Base-by-base conservation (phyloP, 2,329 filamentous ascomycete species). In the Myriosclerotinia duriaeana region DNA sequence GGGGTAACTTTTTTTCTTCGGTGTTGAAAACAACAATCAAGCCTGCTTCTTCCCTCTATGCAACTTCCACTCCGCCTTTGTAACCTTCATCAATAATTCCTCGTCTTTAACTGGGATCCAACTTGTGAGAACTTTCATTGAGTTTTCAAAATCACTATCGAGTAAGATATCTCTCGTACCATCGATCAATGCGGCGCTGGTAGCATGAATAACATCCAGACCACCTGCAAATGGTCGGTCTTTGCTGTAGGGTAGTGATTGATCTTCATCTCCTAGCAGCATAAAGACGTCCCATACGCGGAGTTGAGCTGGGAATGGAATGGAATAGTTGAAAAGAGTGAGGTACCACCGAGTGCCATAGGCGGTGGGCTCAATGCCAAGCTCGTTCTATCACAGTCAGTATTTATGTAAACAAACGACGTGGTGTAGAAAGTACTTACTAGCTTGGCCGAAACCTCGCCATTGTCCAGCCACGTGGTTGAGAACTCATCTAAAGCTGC, bases 251-350 rank as follows among this genome's bases (percentile, higher is more conserved):
- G 71, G 30, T 17, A 71, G 44, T 2, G 69, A 67, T 20, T 83
- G 81, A n/a, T 87, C 82, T 12, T 84, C 83, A 72, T 94, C 92
- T 56, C 94, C 95, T 15, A 98, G 85, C 17, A 99, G 86, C 85
- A 99, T 92, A 79, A 98, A 98, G 1, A 97, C 91, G 76, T 99
- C 95, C 95, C 95, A 99, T 20, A 99, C 90, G 59, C 95, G 90
- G 46, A 99, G 87, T 78, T 98, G 95, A 4, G 94, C 93, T 0
- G 92, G 85, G 74, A 98, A 99, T 0, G 95, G 95, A 62, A 99
- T 91, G 20, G 92, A 96, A 75, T 98, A 90, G 78, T 98, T 98
- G 84, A 99, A 99, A 11, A 99, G 83, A 2, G 95, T 99, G 62
- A 99, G 83, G 76, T 99, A 99, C 95, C 95, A 99, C 63, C 93